Percentiles rank a stretch among this genome's conserved stretches.
These are phyloP conservation scores for Acrocalymma vagum DNA, from an alignment of 2,329 filamentous ascomycete genomes.

Conservation along the genomic window DNA sequence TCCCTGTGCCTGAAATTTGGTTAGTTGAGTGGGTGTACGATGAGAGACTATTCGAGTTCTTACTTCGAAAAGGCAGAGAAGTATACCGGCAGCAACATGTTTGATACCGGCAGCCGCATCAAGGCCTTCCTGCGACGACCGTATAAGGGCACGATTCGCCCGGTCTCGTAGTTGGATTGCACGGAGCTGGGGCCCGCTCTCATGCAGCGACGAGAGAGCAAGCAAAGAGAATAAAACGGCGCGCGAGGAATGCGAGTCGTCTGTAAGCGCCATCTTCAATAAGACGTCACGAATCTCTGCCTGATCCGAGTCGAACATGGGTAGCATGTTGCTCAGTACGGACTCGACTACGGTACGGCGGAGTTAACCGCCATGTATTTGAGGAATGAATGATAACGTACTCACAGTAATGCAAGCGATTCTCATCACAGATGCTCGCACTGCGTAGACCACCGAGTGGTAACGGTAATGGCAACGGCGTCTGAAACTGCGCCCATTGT, in stretches of 20 bases:
- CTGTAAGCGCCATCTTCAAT: slow-evolving; percentile 3
- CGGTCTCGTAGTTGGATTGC: no score
- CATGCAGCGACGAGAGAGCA: slow-evolving; percentile 8
- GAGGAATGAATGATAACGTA: neutral
- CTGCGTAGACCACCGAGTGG: no score
- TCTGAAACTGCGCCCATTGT: no score
- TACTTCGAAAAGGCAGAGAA: slow-evolving; percentile 9
- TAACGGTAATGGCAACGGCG: no score
- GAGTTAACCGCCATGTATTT: neutral
- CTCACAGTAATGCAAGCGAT: slow-evolving; percentile 10
- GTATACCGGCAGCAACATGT: slow-evolving; percentile 9
- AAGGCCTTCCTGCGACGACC: no score
- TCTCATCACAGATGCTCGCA: neutral
- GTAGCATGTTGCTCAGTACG: slow-evolving; percentile 5
- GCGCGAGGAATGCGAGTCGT: slow-evolving; percentile 2
- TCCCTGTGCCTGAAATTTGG: slow-evolving; percentile 6
- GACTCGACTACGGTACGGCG: slow-evolving; percentile 8
- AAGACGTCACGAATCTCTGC: neutral
- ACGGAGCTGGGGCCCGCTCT: no score
- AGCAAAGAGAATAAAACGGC: slow-evolving; percentile 6
- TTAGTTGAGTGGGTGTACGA: neutral
- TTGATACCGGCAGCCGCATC: slow-evolving; percentile 1
- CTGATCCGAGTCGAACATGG: slow-evolving; percentile 7
- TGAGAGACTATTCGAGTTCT: neutral
- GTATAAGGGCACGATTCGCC: no score